Conservation (phyloP, 2,329 filamentous ascomycete genomes). For the Ascochyta koolunga region DNA sequence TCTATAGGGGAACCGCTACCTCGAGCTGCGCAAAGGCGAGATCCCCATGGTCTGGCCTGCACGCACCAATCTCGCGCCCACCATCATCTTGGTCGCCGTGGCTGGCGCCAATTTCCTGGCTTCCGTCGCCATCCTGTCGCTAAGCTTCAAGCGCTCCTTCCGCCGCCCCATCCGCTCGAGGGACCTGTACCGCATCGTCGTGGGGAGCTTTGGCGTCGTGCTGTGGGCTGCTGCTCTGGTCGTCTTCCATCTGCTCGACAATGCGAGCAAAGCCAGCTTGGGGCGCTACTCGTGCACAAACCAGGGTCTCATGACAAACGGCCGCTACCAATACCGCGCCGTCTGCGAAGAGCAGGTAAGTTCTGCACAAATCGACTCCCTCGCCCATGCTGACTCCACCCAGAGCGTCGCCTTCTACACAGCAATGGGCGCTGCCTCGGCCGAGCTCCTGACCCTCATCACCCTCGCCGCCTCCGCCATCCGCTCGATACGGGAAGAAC, state of each 20-base stretch:
- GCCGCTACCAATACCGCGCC: slow-evolving; percentile 45
- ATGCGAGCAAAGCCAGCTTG: slow-evolving; percentile 46
- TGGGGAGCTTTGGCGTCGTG: slow-evolving; percentile 42
- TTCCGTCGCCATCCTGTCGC: slow-evolving; percentile 40
- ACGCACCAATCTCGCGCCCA: slow-evolving; percentile 45
- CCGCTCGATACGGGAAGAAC: slow-evolving; percentile 32
- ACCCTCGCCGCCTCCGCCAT: slow-evolving; percentile 42
- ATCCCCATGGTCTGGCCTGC: slow-evolving; percentile 48
- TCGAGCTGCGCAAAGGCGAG: slow-evolving; percentile 46
- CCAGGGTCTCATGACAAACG: slow-evolving; percentile 43
- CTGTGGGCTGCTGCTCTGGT: slow-evolving; percentile 42
- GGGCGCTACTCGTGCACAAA: slow-evolving; percentile 45
- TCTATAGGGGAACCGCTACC: slow-evolving; percentile 43
- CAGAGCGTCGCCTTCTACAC: slow-evolving; percentile 46
- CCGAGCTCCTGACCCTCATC: slow-evolving; percentile 40
- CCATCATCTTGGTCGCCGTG: slow-evolving; percentile 42
- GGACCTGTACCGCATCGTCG: slow-evolving; percentile 43
- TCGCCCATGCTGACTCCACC: slow-evolving; percentile 20
- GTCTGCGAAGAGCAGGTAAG: slow-evolving; percentile 48
- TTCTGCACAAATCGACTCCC: background rate
- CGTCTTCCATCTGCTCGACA: slow-evolving; percentile 43
- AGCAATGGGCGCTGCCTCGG: slow-evolving; percentile 41
- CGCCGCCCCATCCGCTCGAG: slow-evolving; percentile 43
- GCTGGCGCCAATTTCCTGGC: slow-evolving; percentile 43
- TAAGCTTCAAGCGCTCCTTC: slow-evolving; percentile 43